These are phyloP conservation scores for Hanseniaspora valbyensis DNA, from an alignment of 805 yeast species.

Conservation along the genomic window DNA sequence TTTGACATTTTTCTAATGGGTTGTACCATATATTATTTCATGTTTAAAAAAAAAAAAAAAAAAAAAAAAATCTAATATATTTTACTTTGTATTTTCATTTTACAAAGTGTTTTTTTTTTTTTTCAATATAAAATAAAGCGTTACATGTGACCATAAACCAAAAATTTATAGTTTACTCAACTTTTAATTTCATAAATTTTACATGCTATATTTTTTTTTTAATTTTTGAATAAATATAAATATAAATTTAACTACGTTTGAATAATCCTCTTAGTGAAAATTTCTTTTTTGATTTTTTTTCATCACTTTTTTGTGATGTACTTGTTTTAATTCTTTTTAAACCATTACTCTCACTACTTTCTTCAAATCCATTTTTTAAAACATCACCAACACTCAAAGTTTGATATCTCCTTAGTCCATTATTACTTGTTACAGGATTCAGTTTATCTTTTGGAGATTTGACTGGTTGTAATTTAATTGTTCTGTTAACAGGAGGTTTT, in stretches of 20 bases:
- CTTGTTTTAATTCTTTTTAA: conserved; percentile 1
- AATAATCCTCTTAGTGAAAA: background rate
- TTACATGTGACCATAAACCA: too few relatives aligned
- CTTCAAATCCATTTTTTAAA: background rate
- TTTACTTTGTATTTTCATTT: too few relatives aligned
- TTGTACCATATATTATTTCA: too few relatives aligned
- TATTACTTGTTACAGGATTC: background rate
- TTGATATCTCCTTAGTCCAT: background rate
- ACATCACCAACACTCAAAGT: conserved; percentile 1
- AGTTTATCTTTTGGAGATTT: background rate
- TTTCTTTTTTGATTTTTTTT: background rate
- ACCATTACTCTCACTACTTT: background rate
- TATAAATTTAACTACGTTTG: background rate
- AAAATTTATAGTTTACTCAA: too few relatives aligned
- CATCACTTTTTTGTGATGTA: background rate
- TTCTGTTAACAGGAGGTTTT: conserved; percentile 10
- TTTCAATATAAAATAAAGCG: too few relatives aligned
- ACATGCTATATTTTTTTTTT: too few relatives aligned
- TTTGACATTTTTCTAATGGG: background rate
- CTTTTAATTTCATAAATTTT: background rate
- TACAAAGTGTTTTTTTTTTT: too few relatives aligned
- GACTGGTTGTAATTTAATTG: conserved; percentile 4
- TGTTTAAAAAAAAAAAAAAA: too few relatives aligned
- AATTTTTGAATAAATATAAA: too few relatives aligned
- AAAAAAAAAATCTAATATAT: too few relatives aligned